Base-by-base conservation (phyloP, 2,329 filamentous ascomycete species). In the Penicillium decumbens region DNA sequence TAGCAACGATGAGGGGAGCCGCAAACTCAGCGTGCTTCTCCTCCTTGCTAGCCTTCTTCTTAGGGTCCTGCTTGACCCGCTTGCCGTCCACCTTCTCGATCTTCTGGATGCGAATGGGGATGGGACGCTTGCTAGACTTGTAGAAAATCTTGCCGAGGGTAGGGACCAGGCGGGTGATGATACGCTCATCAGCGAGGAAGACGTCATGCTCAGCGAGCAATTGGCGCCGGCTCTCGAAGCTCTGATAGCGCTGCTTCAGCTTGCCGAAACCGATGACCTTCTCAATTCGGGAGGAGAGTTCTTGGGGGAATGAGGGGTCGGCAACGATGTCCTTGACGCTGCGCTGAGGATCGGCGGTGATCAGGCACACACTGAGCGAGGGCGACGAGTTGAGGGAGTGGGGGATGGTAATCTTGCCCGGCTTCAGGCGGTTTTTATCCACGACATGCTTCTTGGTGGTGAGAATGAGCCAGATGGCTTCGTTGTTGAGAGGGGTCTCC, bases 61-160 rank as follows among this genome's bases (percentile, higher is more conserved):
- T 76, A 15, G 69, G 70, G 25, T 77, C 79, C 64, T 75, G 80
- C 75, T 83, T 87, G 50, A 77, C 73, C 27, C 75, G 75, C 69
- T 83, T 81, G 49, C 77, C 76, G 54, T 82, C 77, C 15, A 77
- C 77, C 70, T 82, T 87, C 56, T 80, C 76, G 45, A 78, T 77
- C 67, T 83, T 78, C 55, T 83, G 80, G 54, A 97, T 79, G 38
- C 80, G 77, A 32, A 97, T 81, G 24, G 93, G 91, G 50, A 98
- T 83, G 8, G 93, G 93, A 33, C 92, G 81, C 79, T 97, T 97
- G 56, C 75, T 74, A 13, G 85, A 88, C 75, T 90, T 87, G 80
- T 93, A 97, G 71, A 98, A 97, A 1, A 86, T 86, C 76, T 95
- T 97, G 61, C 92, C 93, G 10, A 98, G 82, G 2, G 84, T 77